Evolutionary conservation across 2,329 filamentous ascomycete genomes (phyloP), one percentile per base, ranked within the genome.

Genomic region (Pseudopithomyces chartarum): DNA sequence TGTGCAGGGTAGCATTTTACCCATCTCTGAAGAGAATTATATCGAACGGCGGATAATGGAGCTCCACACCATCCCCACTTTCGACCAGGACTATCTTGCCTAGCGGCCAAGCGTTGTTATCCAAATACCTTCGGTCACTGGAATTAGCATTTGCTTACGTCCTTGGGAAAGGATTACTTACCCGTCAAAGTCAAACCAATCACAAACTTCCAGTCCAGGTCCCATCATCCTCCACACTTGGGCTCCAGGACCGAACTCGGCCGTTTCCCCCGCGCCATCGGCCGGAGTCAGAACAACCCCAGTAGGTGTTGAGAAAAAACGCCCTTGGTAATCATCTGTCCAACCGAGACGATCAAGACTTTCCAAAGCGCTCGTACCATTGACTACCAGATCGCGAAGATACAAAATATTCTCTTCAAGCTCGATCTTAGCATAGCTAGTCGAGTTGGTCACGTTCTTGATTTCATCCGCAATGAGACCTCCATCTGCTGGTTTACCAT

Each of bases 101-200:
- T 50, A 73, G 52, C 10, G 68, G 64, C 70, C 70, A 73, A 2
- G 67, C 70, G 29, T 65, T 69, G 15, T 59, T 61, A 46, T 73
- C 69, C n/a, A 68, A 66, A 47, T 71, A 71, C 8, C 66, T 67
- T 22, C 43, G 36, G 32, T 47, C 15, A 15, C 17, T 0, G 26
- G 33, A 7, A n/a, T 39, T 20, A 11, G 38, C 20, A 19, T 23
- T 19, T 23, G 22, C 20, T 34, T 6, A n/a, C 17, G 33, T 7
- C 4, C 13, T 10, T 6, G 12, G 17, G n/a, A 22, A 22, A 22
- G 47, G 12, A 6, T 10, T 5, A 60, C 60, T 58, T 33, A 68
- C 61, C 70, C 70, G 53, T 73, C 70, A 36, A 69, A 73, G 44
- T 73, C 70, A 53, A 67, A 71, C 66, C 68, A 73, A 47, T 73